Evolutionary conservation across 148 eudicot species (phyloP), one percentile per base, ranked within the genome.

Genomic region (Fallopia convolvulus): DNA sequence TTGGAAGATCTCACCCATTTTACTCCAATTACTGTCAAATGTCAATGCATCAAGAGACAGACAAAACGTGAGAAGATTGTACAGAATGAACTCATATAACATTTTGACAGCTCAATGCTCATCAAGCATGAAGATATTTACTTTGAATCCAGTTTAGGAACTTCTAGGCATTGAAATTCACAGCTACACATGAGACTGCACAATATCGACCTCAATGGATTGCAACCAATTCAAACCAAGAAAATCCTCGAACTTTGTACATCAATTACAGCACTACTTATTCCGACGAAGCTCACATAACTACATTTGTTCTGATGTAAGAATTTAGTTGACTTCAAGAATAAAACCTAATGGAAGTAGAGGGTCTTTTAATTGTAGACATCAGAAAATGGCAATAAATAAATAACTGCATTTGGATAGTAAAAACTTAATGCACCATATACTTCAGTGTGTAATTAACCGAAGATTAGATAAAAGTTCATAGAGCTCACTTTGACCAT

Each of bases 401-500:
- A 18, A 52, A 52, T 4, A 15, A 14, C 6, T 52, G 20, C 18
- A 52, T 52, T 15, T 52, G 58, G 58, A n/a, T 52, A 44, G 0
- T 44, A 52, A 52, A 4, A 15, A 14, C 12, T 61, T 11, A 61
- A 61, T 21, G 6, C 68, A 23, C 68, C 68, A 61, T 61, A 23
- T 21, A 4, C 26, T 5, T n/a, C 20, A 56, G 32, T 55, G 30
- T 58, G 33, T 58, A 32, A 11, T 32, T 12, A 14, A 30, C 0
- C 32, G 70, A 65, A 36, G 10, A 68, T 20, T 68, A 15, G 23
- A 68, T 8, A 68, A 39, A 33, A 33, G 10, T 30, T 39, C 46
- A 68, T 68, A 68, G 44, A 33, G 20, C 86, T 79, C 79, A 90
- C 93, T 89, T 90, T 90, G 76, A 90, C 93, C 93, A 90, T 88